Evolutionary conservation across 2,329 filamentous ascomycete genomes (phyloP), one percentile per base, ranked within the genome.

Genomic region (Colletotrichum musae): DNA sequence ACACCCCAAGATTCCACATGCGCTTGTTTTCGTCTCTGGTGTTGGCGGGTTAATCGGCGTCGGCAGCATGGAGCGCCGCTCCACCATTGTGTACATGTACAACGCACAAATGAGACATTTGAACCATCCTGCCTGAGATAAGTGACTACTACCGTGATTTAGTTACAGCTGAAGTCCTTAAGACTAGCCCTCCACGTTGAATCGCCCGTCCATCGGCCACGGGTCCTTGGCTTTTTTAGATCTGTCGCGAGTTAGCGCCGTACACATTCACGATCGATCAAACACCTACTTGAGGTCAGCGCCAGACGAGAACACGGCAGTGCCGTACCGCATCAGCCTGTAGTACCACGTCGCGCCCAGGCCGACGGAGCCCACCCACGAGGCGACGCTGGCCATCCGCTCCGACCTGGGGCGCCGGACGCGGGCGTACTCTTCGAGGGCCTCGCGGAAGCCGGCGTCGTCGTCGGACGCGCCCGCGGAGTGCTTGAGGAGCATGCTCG

Each of bases 361-460:
- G 28, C 68, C 59, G 52, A 70, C 66, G 0, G 67, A 57, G 3
- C 68, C 71, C 9, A 70, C 61, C 47, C 72, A 43, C 36, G 59
- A 69, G 15, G 74, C 71, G 36, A 71, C 21, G 16, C 15, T 59
- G 4, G 73, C 71, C 74, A 76, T 75, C 67, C 71, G 73, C 28
- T 63, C 73, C 15, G 74, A 76, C 10, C 74, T 68, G 2, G 72
- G 69, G 13, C 66, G 70, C 6, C 74, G 70, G 5, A 56, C 41
- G 1, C 51, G 59, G 0, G 74, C 73, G 5, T 76, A 76, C 41
- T 73, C 72, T 50, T 73, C 71, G 4, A 75, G 51, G 0, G 74
- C 73, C 0, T 39, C 24, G 2, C 68, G 41, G 15, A 73, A 56
- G 6, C 21, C 26, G 6, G 54, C 4, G 16, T 61, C 18, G 6